A percentile compares a stretch with the other conserved stretches of the same genome.
Evolutionary conservation across 176 grass and related monocot species (phyloP).

Genomic region (Puccinellia tenuiflora): DNA sequence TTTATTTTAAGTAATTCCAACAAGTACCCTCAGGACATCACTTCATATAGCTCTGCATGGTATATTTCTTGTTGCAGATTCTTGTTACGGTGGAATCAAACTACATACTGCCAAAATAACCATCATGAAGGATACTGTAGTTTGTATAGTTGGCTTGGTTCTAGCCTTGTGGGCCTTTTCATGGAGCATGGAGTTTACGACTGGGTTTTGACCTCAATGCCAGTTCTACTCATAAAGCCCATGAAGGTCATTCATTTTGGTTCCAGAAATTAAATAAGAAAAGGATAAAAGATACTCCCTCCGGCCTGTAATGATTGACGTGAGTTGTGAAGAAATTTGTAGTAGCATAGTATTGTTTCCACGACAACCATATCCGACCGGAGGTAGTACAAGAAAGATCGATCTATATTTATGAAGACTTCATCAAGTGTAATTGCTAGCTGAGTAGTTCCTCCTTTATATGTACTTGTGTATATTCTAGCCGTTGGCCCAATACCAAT

Average conservation of each 20-base stretch:
- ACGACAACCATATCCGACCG: too few relatives aligned
- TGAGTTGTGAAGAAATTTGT: too few relatives aligned
- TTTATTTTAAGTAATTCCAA: background rate
- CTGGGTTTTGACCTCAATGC: background rate
- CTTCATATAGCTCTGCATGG: background rate
- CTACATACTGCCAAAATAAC: background rate
- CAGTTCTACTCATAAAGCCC: background rate
- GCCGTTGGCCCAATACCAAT: background rate
- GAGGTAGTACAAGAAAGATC: too few relatives aligned
- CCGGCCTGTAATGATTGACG: too few relatives aligned
- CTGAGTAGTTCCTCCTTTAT: background rate
- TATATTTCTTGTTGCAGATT: background rate
- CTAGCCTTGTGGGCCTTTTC: background rate
- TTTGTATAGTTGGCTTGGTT: background rate
- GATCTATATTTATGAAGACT: background rate
- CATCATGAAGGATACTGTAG: conserved; percentile 1
- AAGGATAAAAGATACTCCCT: background rate
- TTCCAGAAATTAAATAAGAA: background rate
- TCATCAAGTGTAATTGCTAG: background rate
- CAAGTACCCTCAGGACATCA: background rate
- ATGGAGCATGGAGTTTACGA: background rate
- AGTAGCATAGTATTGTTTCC: too few relatives aligned
- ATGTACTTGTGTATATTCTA: background rate
- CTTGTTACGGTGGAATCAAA: background rate
- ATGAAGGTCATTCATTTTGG: conserved; percentile 2